These are phyloP conservation scores for Podila verticillata DNA, from an alignment of 192 early-diverging fungal species.

Conservation along the genomic window DNA sequence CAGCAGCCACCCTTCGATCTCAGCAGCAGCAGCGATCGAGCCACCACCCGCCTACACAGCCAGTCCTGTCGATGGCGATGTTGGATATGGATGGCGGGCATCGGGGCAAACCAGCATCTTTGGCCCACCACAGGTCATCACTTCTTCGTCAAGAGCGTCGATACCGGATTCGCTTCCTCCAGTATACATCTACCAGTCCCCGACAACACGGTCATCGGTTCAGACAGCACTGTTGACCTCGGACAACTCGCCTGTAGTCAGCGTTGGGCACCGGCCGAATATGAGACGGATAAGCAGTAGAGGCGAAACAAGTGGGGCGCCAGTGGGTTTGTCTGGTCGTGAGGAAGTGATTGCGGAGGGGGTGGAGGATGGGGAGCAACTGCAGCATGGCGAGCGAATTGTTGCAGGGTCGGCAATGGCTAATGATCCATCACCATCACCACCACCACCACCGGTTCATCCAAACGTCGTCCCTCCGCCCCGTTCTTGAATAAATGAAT, in stretches of 20 bases:
- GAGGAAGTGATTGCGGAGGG: too few relatives aligned
- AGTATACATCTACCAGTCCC: constrained; percentile 21
- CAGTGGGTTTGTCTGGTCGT: too few relatives aligned
- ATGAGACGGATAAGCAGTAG: too few relatives aligned
- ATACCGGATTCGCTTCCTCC: constrained; percentile 10
- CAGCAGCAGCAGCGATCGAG: constrained; percentile 7
- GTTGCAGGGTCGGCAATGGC: too few relatives aligned
- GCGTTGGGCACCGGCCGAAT: neutral
- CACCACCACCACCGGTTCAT: too few relatives aligned
- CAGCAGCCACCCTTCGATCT: constrained; percentile 19
- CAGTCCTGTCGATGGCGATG: constrained; percentile 17
- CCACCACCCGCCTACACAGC: constrained; percentile 15
- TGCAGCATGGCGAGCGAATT: too few relatives aligned
- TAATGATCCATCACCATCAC: too few relatives aligned
- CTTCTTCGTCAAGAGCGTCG: neutral
- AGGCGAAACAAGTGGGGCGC: too few relatives aligned
- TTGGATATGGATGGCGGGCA: constrained; percentile 24
- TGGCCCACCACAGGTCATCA: neutral
- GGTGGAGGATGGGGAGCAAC: too few relatives aligned
- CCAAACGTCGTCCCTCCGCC: too few relatives aligned
- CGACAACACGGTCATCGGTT: constrained; percentile 15
- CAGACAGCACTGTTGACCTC: constrained; percentile 18
- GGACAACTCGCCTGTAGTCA: constrained; percentile 27
- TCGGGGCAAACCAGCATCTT: neutral
- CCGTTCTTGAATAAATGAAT: too few relatives aligned